A percentile compares a stretch with the other conserved stretches of the same genome.
These are phyloP conservation scores for Clonostachys rosea DNA, from an alignment of 2,329 filamentous ascomycete species.

Conservation along the genomic window DNA sequence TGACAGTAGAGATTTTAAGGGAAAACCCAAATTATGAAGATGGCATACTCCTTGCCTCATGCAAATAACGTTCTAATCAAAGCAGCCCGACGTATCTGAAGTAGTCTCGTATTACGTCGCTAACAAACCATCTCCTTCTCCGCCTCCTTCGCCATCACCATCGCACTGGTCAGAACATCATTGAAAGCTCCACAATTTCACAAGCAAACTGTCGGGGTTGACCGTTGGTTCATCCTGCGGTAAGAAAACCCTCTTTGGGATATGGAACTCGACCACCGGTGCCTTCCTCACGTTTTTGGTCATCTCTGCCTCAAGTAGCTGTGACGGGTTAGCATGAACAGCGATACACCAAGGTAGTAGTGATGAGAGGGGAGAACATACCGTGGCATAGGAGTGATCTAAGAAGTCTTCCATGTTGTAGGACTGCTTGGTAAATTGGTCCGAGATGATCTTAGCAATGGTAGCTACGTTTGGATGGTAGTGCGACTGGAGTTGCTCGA, in stretches of 20 bases:
- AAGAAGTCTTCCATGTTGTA: constrained; percentile 98
- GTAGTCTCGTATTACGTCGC: too few species aligned
- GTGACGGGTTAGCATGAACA: constrained; percentile 20
- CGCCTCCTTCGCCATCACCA: too few species aligned
- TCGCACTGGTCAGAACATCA: too few species aligned
- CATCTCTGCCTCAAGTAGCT: constrained; percentile 83
- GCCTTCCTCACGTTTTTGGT: constrained; percentile 78
- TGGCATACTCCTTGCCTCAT: too few species aligned
- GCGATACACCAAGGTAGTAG: background rate
- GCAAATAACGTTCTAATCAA: too few species aligned
- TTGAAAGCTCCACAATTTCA: constrained; percentile 57
- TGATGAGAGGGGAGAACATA: constrained; percentile 36
- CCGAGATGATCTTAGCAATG: constrained; percentile 86
- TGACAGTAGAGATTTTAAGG: too few species aligned
- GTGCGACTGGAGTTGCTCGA: constrained; percentile 85
- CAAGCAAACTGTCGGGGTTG: constrained; percentile 48
- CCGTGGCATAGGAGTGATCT: constrained; percentile 84
- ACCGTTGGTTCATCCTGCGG: constrained; percentile 41
- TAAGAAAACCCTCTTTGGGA: constrained; percentile 77
- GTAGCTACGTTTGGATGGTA: constrained; percentile 97
- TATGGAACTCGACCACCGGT: constrained; percentile 89
- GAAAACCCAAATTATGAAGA: too few species aligned
- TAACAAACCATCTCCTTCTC: too few species aligned
- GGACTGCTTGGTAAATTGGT: constrained; percentile 93
- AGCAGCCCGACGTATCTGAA: too few species aligned